Evolutionary conservation across 106 monocot species (phyloP).

Genomic region (Iris macrosiphon): DNA sequence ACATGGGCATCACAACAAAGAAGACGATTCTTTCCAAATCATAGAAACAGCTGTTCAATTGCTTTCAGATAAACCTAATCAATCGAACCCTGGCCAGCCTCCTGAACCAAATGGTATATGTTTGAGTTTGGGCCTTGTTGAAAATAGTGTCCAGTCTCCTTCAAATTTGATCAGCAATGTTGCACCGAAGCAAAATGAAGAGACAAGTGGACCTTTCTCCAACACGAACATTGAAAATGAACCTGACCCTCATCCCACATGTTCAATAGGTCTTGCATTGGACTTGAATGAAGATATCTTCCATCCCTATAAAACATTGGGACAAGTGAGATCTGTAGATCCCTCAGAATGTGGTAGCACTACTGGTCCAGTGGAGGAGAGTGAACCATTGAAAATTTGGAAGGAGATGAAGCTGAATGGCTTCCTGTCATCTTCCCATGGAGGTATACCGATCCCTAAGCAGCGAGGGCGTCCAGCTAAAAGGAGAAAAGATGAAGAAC

Average conservation of each 20-base stretch:
- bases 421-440: slow-evolving; percentile 60
- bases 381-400: slow-evolving; percentile 62
- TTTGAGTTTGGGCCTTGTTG: slow-evolving; percentile 14
- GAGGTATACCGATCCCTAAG: slow-evolving; percentile 41
- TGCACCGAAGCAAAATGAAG: slow-evolving; percentile 4
- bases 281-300: slow-evolving; percentile 53
- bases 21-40: slow-evolving; percentile 19
- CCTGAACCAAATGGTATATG: slow-evolving; percentile 9
- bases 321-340: slow-evolving; percentile 27
- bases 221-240: background rate
- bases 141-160: background rate
- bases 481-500: slow-evolving; percentile 48
- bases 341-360: slow-evolving; percentile 81
- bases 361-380: slow-evolving; percentile 50
- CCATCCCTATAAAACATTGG: slow-evolving; percentile 55
- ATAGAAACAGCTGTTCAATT: background rate
- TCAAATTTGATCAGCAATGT: background rate
- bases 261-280: background rate
- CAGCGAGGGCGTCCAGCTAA: slow-evolving; percentile 31
- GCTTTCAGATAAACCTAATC: slow-evolving; percentile 10
- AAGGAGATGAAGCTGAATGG: slow-evolving; percentile 90
- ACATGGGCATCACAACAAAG: slow-evolving; percentile 8
- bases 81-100: background rate
- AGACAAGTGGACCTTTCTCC: background rate
- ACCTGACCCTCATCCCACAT: background rate